Evolutionary conservation across 2,329 filamentous ascomycete genomes (phyloP).

Genomic region (Colletotrichum kahawae): DNA sequence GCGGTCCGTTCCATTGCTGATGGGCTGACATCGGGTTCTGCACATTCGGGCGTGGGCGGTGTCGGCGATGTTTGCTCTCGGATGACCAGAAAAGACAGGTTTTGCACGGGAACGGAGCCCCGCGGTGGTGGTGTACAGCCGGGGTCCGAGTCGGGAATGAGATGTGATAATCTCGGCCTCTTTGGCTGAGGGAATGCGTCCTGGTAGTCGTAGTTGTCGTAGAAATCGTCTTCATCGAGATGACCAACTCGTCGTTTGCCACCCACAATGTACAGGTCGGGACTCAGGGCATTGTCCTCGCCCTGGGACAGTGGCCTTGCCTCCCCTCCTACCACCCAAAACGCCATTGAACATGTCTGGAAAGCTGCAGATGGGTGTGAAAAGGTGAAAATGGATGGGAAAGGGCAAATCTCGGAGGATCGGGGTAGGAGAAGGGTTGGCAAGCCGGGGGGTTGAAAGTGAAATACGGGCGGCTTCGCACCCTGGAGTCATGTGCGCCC

Average conservation of each 20-base stretch:
- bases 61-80: constrained; percentile 36
- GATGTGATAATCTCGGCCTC: constrained; percentile 1
- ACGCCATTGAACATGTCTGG: constrained; percentile 39
- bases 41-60: constrained; percentile 23
- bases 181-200: constrained; percentile 25
- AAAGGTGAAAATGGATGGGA: background rate
- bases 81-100: constrained; percentile 43
- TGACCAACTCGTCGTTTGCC: constrained; percentile 45
- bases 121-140: constrained; percentile 11
- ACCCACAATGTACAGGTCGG: constrained; percentile 32
- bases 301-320: constrained; percentile 7
- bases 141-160: background rate
- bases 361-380: background rate
- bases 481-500: constrained; percentile 21
- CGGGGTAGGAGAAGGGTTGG: background rate
- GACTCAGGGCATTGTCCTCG: constrained; percentile 1
- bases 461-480: constrained; percentile 17
- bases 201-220: constrained; percentile 33
- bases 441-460: constrained; percentile 11
- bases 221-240: constrained; percentile 35
- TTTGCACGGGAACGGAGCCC: constrained; percentile 35
- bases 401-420: background rate
- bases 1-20: constrained; percentile 51
- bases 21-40: constrained; percentile 22
- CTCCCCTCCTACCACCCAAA: constrained; percentile 23